These are phyloP conservation scores for Aspergillus calidoustus DNA, from an alignment of 2,329 filamentous ascomycete species.

Conservation along the genomic window DNA sequence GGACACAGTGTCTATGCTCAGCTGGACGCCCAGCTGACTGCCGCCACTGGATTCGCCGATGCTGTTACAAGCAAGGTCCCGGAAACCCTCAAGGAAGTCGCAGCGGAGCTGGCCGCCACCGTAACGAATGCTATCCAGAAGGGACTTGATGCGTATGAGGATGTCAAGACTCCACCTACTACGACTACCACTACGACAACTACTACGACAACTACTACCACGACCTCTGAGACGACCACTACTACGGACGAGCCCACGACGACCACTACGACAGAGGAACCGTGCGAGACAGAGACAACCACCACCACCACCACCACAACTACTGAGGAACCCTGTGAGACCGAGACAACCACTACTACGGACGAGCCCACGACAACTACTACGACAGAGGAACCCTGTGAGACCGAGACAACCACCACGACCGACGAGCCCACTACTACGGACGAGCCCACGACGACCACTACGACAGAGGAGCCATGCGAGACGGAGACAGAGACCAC, in stretches of 20 bases:
- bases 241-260: neutral
- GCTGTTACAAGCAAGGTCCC: slow-evolving; percentile 3
- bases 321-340: neutral
- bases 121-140: slow-evolving; percentile 34
- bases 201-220: slow-evolving; percentile 5
- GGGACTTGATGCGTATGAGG: slow-evolving; percentile 28
- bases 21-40: slow-evolving; percentile 5
- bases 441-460: neutral
- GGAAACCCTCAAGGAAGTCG: slow-evolving; percentile 21
- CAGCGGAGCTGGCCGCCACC: slow-evolving; percentile 28
- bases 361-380: neutral
- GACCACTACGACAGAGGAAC: neutral
- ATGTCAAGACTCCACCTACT: slow-evolving; percentile 6
- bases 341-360: neutral
- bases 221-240: neutral
- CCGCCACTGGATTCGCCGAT: slow-evolving; percentile 2
- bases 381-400: neutral
- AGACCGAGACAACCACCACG: neutral
- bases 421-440: neutral
- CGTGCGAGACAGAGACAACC: neutral
- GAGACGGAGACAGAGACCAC: neutral
- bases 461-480: no score
- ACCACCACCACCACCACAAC: neutral
- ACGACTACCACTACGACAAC: slow-evolving; percentile 12
- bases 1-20: neutral